Conservation (phyloP, 2,329 filamentous ascomycete species). For the Immersiporthe knoxdaviesiana region DNA sequence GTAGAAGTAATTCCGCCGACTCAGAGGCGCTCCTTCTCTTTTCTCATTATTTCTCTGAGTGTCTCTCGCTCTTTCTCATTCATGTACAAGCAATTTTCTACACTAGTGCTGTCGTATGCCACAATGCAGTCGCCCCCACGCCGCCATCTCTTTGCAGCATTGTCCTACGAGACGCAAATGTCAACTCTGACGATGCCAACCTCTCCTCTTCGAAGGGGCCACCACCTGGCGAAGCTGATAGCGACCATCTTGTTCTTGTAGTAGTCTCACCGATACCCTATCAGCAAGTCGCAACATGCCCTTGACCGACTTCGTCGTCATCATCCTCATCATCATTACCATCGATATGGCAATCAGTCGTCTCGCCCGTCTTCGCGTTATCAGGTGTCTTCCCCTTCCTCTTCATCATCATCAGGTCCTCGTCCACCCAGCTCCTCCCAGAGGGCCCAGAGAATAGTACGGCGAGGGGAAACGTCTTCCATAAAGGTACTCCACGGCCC, state of each 20-base stretch:
- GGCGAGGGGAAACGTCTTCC: conserved; percentile 18
- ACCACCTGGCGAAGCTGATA: neutral
- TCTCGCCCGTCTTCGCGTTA: neutral
- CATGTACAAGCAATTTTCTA: neutral
- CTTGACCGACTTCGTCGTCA: neutral
- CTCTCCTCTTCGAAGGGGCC: neutral
- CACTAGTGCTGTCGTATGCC: neutral
- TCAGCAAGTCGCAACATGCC: neutral
- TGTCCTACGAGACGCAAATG: too few relatives aligned
- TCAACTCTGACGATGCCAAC: neutral
- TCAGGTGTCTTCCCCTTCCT: neutral
- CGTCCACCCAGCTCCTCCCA: conserved; percentile 13
- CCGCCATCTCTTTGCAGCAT: neutral
- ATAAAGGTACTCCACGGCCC: neutral
- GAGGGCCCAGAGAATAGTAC: conserved; percentile 8
- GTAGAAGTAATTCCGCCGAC: neutral
- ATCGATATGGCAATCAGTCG: neutral
- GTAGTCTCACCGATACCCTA: neutral
- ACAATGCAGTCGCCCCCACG: too few relatives aligned
- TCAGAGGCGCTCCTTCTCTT: neutral
- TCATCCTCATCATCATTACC: too few relatives aligned
- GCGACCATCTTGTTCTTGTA: neutral
- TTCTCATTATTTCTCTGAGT: too few relatives aligned
- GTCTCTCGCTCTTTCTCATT: neutral
- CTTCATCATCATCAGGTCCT: neutral